Base-by-base conservation (phyloP, 1,139 yeast genomes). In the Kodamaea ohmeri region DNA sequence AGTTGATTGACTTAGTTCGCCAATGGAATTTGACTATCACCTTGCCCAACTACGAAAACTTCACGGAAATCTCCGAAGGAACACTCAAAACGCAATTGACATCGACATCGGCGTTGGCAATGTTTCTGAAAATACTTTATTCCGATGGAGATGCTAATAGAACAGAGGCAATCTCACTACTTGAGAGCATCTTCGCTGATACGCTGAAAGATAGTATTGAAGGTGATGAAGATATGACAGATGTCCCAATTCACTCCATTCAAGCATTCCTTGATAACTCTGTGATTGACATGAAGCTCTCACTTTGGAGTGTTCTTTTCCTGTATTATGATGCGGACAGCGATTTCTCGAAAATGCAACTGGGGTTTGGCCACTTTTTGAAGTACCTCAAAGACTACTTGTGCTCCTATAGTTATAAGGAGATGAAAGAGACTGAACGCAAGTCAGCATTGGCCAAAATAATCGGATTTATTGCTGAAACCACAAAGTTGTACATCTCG, bases 291-390 rank as follows among this genome's bases (percentile, higher is more conserved):
- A 73, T 89, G 59, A 78, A 76, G 40, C 63, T 88, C 26, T 80
- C 80, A 40, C 63, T 92, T 3, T 90, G 97, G 97, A 76, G 78
- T 33, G 70, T 86, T 17, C 63, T 92, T 13, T 70, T 87, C 30
- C 78, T 76, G 45, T 76, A 76, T 39, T 88, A 86, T 50, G 60
- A 67, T 6, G 65, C 61, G 9, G 57, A 63, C 4, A 59, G 67
- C 0, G 65, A 76, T 33, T 42, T 65, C 11, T 49, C 49, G 0
- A 66, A 70, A 27, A 67, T 78, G 27, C 69, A 76, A 39, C 52
- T 56, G n/a, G 88, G 88, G 0, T 76, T 83, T 49, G 74, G 76
- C 37, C 58, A 67, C 27, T 76, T 78, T 7, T 44, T 83, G 11
- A 54, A 55, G 2, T 54, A 76, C 9, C 56, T 81, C 26, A 50